These are phyloP conservation scores for Neurospora sp. DNA, from an alignment of 495 filamentous ascomycete species.

Conservation along the genomic window DNA sequence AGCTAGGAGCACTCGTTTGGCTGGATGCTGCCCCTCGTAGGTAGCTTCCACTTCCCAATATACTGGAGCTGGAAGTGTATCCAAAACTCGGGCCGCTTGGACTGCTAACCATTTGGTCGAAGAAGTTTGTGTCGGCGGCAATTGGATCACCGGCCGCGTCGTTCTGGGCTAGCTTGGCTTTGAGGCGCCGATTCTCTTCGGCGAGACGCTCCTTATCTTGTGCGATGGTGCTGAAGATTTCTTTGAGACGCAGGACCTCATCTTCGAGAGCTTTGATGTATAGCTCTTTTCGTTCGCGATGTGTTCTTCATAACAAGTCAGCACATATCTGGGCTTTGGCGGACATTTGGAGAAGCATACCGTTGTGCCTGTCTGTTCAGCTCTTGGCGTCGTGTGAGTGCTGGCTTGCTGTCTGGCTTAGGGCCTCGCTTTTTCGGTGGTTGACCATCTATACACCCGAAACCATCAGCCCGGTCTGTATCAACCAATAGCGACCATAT, in stretches of 20 bases:
- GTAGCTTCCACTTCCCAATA: constrained; percentile 46
- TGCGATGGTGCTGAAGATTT: constrained; percentile 49
- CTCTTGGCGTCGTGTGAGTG: constrained; percentile 86
- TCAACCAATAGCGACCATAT: constrained; percentile 4
- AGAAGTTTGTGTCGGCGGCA: constrained; percentile 24
- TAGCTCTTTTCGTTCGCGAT: constrained; percentile 91
- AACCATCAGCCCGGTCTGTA: constrained; percentile 1
- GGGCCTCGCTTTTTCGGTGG: constrained; percentile 83
- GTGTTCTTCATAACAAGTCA: constrained; percentile 45
- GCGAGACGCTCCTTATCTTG: constrained; percentile 54
- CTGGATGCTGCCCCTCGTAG: constrained; percentile 17
- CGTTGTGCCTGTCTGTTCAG: constrained; percentile 92
- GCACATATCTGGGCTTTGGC: background rate
- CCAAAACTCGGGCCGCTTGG: constrained; percentile 34
- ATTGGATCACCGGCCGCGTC: constrained; percentile 44
- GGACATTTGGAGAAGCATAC: constrained; percentile 34
- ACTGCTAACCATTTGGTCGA: constrained; percentile 37
- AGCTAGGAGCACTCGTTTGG: constrained; percentile 22
- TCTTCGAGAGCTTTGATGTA: constrained; percentile 92
- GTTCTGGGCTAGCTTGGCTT: constrained; percentile 60
- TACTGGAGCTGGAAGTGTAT: constrained; percentile 45
- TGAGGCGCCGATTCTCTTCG: constrained; percentile 71
- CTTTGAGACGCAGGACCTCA: constrained; percentile 65
- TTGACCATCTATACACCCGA: constrained; percentile 55
- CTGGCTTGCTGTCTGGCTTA: constrained; percentile 94